Conservation (phyloP, 768 basidiomycete species). For the Trametes maxima region DNA sequence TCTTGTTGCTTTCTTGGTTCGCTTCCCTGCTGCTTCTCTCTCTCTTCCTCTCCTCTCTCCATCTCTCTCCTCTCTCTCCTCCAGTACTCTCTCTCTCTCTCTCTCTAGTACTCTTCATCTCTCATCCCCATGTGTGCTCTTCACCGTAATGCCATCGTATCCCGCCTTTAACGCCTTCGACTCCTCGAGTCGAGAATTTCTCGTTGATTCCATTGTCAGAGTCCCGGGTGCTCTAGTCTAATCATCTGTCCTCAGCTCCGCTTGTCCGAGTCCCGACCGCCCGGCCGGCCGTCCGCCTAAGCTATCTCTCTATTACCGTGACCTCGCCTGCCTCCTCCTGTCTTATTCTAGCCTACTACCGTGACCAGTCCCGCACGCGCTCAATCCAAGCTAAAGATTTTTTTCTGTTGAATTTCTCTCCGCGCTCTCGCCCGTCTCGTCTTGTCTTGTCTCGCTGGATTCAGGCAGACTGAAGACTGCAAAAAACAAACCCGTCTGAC, state of each 20-base stretch:
- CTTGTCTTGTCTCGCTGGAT: too few species aligned
- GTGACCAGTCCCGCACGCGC: neutral
- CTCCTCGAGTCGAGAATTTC: too few species aligned
- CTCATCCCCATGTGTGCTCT: neutral
- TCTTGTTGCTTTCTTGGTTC: slow-evolving; percentile 18
- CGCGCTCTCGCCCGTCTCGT: too few species aligned
- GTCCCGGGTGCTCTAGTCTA: neutral
- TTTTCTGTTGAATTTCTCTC: too few species aligned
- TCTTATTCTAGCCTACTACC: neutral
- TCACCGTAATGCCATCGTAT: neutral
- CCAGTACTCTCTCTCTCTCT: neutral
- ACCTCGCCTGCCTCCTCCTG: neutral
- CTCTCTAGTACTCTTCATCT: neutral
- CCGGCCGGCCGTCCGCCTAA: neutral
- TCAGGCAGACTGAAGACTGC: too few species aligned
- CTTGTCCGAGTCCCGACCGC: neutral
- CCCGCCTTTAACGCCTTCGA: neutral
- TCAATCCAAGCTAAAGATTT: neutral
- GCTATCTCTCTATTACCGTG: slow-evolving; percentile 4
- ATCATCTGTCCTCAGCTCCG: neutral
- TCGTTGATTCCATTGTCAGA: too few species aligned
- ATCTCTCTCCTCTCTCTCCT: neutral
- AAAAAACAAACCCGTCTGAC: too few species aligned
- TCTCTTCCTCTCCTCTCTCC: neutral
- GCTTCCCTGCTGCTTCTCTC: neutral